Conservation (phyloP, 2,329 filamentous ascomycete genomes). For the Rhynchosporium agropyri region DNA sequence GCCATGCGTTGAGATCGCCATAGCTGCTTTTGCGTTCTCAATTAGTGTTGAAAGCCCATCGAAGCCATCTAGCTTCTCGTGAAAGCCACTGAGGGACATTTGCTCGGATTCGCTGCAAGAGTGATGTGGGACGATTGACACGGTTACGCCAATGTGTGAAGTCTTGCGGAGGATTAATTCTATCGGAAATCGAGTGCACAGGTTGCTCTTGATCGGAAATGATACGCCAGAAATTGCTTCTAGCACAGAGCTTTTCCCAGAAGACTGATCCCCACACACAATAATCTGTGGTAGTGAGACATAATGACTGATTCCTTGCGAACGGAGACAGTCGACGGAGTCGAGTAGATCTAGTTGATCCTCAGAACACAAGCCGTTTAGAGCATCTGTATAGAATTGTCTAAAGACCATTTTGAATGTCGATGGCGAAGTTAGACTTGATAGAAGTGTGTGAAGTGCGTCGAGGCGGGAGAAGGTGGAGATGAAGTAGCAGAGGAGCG, state of each 20-base stretch:
- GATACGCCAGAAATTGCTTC: too few species aligned
- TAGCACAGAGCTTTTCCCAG: not conserved
- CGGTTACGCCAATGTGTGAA: too few species aligned
- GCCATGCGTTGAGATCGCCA: slow-evolving; percentile 25
- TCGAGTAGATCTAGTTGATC: slow-evolving; percentile 37
- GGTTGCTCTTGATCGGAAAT: too few species aligned
- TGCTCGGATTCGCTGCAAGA: slow-evolving; percentile 23
- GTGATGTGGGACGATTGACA: too few species aligned
- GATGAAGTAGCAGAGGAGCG: slow-evolving; percentile 15
- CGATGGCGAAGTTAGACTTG: not conserved
- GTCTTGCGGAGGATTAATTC: too few species aligned
- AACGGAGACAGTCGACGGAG: slow-evolving; percentile 36
- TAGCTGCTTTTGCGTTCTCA: slow-evolving; percentile 30
- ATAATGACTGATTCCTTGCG: slow-evolving; percentile 38
- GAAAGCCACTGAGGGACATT: slow-evolving; percentile 25
- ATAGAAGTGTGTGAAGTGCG: slow-evolving; percentile 1
- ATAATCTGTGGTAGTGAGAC: slow-evolving; percentile 41
- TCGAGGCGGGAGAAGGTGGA: slow-evolving; percentile 11
- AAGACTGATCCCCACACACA: not conserved
- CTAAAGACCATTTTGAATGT: not conserved
- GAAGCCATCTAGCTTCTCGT: slow-evolving; percentile 31
- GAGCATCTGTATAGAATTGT: slow-evolving; percentile 27
- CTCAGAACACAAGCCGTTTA: slow-evolving; percentile 31
- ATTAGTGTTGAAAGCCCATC: slow-evolving; percentile 30
- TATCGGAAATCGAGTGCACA: too few species aligned